These are phyloP conservation scores for Coemansia sp. DNA, from an alignment of 192 early-diverging fungal species.

Conservation along the genomic window DNA sequence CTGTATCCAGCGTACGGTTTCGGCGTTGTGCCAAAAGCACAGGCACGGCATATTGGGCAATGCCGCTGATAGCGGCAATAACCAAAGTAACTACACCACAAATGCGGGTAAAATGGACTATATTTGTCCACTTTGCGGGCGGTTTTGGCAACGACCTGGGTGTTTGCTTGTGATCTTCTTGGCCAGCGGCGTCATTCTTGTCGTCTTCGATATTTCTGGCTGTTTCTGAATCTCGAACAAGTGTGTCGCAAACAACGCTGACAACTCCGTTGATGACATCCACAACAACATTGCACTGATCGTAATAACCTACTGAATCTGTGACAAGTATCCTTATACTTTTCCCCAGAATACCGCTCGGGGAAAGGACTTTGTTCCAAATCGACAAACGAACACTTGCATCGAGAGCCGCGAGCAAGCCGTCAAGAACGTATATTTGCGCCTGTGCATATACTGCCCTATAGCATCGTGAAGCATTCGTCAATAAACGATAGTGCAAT, in stretches of 20 bases:
- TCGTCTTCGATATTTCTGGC: not conserved
- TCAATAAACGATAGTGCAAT: not conserved
- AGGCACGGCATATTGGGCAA: conserved; percentile 20
- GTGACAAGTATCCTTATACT: conserved; percentile 59
- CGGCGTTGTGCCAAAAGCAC: conserved; percentile 17
- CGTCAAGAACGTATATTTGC: conserved; percentile 80
- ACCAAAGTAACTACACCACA: conserved; percentile 20
- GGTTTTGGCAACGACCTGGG: not conserved
- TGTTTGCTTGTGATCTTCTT: not conserved
- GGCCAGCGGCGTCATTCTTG: not conserved
- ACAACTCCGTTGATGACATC: conserved; percentile 42
- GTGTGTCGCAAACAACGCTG: not conserved
- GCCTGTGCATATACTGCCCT: conserved; percentile 73
- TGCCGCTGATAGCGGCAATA: conserved; percentile 6
- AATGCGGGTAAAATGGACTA: conserved; percentile 7
- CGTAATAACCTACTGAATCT: conserved; percentile 51
- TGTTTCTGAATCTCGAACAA: no score
- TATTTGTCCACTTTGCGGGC: not conserved
- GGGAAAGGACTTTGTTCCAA: conserved; percentile 63
- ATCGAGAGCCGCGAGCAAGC: conserved; percentile 82
- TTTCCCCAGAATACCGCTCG: conserved; percentile 17
- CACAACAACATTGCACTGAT: conserved; percentile 50
- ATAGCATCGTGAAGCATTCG: not conserved
- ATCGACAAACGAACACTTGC: conserved; percentile 60
- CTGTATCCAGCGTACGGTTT: not conserved